Percentiles rank a stretch among this genome's conserved stretches.
phyloP scores from a whole-genome alignment of 352 stramenopile species.

The Phytophthora nicotianae region DNA sequence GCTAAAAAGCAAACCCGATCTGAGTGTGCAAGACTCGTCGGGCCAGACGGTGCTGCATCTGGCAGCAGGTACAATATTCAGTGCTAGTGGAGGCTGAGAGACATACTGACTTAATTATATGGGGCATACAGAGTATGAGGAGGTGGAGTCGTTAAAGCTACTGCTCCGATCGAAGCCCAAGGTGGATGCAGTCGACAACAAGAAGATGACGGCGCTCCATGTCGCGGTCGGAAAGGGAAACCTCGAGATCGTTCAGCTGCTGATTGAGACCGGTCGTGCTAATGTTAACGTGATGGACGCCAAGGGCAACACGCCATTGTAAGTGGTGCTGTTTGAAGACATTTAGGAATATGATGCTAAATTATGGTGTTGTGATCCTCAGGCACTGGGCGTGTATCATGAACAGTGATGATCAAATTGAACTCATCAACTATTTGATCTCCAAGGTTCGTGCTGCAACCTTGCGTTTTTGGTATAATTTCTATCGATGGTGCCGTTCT shows the following conservation, averaged over 20 bases:
- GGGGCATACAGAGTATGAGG: conserved; percentile 61
- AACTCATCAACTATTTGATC: conserved; percentile 61
- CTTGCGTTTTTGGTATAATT: neutral
- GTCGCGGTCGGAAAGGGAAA: conserved; percentile 70
- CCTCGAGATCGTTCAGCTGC: conserved; percentile 57
- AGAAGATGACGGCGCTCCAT: conserved; percentile 82
- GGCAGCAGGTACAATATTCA: conserved; percentile 43
- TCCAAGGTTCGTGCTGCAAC: conserved; percentile 47
- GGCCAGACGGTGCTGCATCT: conserved; percentile 74
- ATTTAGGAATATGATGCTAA: conserved; percentile 2
- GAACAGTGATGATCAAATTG: conserved; percentile 48
- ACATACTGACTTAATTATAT: neutral
- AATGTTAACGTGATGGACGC: conserved; percentile 62
- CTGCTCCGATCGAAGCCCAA: conserved; percentile 65
- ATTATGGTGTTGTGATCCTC: neutral
- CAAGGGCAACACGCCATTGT: conserved; percentile 79
- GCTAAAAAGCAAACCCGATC: conserved; percentile 73
- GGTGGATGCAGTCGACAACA: conserved; percentile 61
- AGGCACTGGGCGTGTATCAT: conserved; percentile 81
- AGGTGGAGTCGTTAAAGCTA: conserved; percentile 61
- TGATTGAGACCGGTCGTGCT: conserved; percentile 64
- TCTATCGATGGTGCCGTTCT: neutral
- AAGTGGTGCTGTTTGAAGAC: conserved; percentile 9
- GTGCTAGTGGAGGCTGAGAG: neutral
- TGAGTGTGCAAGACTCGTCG: conserved; percentile 63